A percentile compares a stretch with the other conserved stretches of the same genome.
Evolutionary conservation across 2,329 filamentous ascomycete genomes (phyloP).

Genomic region (Fusarium sp.): DNA sequence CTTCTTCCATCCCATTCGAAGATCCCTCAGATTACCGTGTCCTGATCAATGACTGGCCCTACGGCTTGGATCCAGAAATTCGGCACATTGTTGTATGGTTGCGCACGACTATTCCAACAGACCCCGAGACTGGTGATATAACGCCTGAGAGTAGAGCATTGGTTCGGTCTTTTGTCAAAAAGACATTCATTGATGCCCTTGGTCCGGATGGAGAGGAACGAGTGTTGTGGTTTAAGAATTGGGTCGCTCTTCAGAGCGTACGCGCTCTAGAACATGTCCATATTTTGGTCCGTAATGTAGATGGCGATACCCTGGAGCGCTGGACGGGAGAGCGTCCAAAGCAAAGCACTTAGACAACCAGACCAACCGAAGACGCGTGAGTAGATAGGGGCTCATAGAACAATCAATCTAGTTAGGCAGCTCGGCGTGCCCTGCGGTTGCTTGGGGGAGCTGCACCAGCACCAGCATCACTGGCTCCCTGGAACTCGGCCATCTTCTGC

Average conservation of each 20-base stretch:
- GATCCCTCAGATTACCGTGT: slow-evolving; percentile 72
- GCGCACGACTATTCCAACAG: slow-evolving; percentile 81
- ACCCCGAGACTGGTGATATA: slow-evolving; percentile 76
- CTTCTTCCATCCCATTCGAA: slow-evolving; percentile 63
- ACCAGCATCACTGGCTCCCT: slow-evolving; percentile 49
- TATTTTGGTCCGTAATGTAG: slow-evolving; percentile 71
- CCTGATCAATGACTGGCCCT: slow-evolving; percentile 93
- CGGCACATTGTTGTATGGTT: slow-evolving; percentile 94
- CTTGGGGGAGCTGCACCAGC: slow-evolving; percentile 53
- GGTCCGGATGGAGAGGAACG: slow-evolving; percentile 60
- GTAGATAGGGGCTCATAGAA: slow-evolving; percentile 17
- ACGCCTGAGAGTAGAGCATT: slow-evolving; percentile 71
- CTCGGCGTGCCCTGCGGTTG: slow-evolving; percentile 66
- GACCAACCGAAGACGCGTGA: not conserved
- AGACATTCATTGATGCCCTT: slow-evolving; percentile 72
- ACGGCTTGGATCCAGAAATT: slow-evolving; percentile 74
- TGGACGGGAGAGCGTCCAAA: slow-evolving; percentile 63
- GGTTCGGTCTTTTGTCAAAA: slow-evolving; percentile 76
- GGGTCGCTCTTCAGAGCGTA: slow-evolving; percentile 88
- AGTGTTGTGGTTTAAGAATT: slow-evolving; percentile 94
- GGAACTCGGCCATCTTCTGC: slow-evolving; percentile 63
- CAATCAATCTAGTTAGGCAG: slow-evolving; percentile 53
- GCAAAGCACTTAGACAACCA: slow-evolving; percentile 43
- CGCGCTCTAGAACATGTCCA: slow-evolving; percentile 91
- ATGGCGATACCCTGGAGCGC: slow-evolving; percentile 61